Evolutionary conservation across 768 basidiomycete genomes (phyloP).

Genomic region (Trametes sanguinea): DNA sequence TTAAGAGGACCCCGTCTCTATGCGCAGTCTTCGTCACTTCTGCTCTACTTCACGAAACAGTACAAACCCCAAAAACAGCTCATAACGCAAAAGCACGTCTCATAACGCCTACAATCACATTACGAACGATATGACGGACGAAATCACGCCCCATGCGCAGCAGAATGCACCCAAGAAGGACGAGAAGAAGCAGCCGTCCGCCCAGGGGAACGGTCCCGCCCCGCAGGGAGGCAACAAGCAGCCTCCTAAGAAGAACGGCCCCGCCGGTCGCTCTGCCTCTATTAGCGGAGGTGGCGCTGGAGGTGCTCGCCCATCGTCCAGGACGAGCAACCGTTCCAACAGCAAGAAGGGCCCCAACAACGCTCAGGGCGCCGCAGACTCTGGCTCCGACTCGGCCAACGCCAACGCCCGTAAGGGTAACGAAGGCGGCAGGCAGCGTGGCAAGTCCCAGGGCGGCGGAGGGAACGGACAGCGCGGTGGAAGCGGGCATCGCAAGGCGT

Average conservation of each 20-base stretch:
- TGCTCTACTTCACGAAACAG: constrained; percentile 19
- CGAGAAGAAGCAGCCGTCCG: constrained; percentile 62
- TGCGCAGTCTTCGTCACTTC: constrained; percentile 26
- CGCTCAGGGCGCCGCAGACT: constrained; percentile 51
- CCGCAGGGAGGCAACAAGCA: constrained; percentile 46
- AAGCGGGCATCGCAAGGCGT: constrained; percentile 53
- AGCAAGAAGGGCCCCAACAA: constrained; percentile 24
- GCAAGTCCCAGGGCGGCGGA: constrained; percentile 38
- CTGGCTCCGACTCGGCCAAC: constrained; percentile 70
- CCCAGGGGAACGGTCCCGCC: constrained; percentile 23
- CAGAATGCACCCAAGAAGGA: constrained; percentile 62
- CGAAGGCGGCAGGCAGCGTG: constrained; percentile 41
- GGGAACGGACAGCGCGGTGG: constrained; percentile 44
- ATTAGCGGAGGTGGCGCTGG: constrained; percentile 34
- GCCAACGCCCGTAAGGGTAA: constrained; percentile 62
- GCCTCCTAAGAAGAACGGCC: constrained; percentile 54
- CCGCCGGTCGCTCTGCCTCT: constrained; percentile 21
- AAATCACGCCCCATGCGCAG: constrained; percentile 57
- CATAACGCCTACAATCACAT: constrained; percentile 40
- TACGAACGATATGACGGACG: constrained; percentile 91
- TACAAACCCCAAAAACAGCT: constrained; percentile 37
- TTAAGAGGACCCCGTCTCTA: constrained; percentile 16
- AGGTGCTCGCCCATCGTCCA: constrained; percentile 60
- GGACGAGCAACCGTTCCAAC: constrained; percentile 65
- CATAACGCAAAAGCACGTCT: constrained; percentile 48